Evolutionary conservation across 2,329 filamentous ascomycete genomes (phyloP).

Genomic region (Dothideomycetes sp.): DNA sequence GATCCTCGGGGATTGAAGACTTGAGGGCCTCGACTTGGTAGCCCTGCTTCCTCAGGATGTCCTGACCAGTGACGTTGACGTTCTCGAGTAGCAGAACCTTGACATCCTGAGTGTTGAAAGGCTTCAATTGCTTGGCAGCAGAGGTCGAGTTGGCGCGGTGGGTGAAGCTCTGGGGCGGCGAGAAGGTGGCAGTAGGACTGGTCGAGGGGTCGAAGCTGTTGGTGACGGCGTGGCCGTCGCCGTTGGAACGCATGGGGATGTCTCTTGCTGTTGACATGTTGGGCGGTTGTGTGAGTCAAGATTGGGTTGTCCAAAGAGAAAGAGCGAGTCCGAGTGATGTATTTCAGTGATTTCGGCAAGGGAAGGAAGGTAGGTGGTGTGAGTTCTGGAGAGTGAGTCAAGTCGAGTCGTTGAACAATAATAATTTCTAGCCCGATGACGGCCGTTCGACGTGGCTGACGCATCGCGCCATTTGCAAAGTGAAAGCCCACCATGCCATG

Average conservation of each 20-base stretch:
- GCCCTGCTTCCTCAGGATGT: slow-evolving; percentile 74
- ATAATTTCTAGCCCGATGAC: slow-evolving; percentile 10
- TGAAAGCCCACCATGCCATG: too few species aligned
- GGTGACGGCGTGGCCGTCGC: slow-evolving; percentile 24
- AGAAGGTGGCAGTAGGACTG: slow-evolving; percentile 61
- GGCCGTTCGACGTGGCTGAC: not conserved
- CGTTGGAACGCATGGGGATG: slow-evolving; percentile 26
- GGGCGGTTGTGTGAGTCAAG: slow-evolving; percentile 1
- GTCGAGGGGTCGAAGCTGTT: slow-evolving; percentile 28
- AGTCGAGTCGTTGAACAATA: not conserved
- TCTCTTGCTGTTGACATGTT: slow-evolving; percentile 26
- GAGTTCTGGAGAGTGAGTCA: not conserved
- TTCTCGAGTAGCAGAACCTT: slow-evolving; percentile 95
- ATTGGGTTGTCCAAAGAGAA: not conserved
- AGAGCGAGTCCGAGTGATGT: too few species aligned
- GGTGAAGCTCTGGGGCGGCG: slow-evolving; percentile 53
- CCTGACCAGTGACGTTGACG: slow-evolving; percentile 80
- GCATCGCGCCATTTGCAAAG: not conserved
- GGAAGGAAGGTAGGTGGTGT: not conserved
- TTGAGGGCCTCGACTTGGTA: slow-evolving; percentile 95
- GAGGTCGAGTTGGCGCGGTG: slow-evolving; percentile 31
- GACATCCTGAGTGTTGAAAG: slow-evolving; percentile 90
- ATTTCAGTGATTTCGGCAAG: not conserved
- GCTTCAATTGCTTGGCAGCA: slow-evolving; percentile 71
- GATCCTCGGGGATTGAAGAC: slow-evolving; percentile 78